Evolutionary conservation across 208 protist genomes (phyloP).

Genomic region (Tetramitus jugosus): DNA sequence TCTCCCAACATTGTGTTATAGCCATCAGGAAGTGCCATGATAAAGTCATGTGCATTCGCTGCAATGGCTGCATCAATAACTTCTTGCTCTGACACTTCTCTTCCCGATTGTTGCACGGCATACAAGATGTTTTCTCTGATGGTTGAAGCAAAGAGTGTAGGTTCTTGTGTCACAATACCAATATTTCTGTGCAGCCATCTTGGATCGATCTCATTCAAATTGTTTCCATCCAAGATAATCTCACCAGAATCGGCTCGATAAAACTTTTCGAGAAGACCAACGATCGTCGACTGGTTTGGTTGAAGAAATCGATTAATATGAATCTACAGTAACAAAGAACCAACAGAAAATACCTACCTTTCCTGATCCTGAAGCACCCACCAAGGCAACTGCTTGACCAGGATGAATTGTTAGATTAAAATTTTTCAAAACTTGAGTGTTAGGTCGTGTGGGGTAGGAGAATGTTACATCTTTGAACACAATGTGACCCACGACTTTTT

Average conservation of each 20-base stretch:
- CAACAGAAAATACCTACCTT: constrained; percentile 56
- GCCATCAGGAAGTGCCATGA: constrained; percentile 7
- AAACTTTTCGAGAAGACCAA: neutral
- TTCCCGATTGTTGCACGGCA: neutral
- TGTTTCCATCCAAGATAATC: constrained; percentile 53
- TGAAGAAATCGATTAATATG: no score
- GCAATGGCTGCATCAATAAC: constrained; percentile 1
- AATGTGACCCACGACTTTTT: constrained; percentile 36
- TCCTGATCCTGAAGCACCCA: constrained; percentile 83
- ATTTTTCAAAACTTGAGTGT: constrained; percentile 17
- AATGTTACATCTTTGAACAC: constrained; percentile 24
- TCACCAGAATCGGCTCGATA: constrained; percentile 13
- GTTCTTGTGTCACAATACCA: no score
- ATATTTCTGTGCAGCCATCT: no score
- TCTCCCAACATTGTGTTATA: constrained; percentile 45
- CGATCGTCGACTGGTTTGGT: constrained; percentile 26
- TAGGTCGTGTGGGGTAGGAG: constrained; percentile 18
- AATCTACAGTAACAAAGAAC: no score
- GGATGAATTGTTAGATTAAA: constrained; percentile 13
- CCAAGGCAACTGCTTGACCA: constrained; percentile 50
- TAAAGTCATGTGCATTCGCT: constrained; percentile 21
- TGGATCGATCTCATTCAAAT: constrained; percentile 50
- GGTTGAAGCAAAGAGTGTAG: neutral
- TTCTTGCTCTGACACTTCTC: neutral
- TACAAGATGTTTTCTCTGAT: constrained; percentile 1